Evolutionary conservation across 495 filamentous ascomycete genomes (phyloP), one percentile per base, ranked within the genome.

Genomic region (Aspergillus homomorphus): DNA sequence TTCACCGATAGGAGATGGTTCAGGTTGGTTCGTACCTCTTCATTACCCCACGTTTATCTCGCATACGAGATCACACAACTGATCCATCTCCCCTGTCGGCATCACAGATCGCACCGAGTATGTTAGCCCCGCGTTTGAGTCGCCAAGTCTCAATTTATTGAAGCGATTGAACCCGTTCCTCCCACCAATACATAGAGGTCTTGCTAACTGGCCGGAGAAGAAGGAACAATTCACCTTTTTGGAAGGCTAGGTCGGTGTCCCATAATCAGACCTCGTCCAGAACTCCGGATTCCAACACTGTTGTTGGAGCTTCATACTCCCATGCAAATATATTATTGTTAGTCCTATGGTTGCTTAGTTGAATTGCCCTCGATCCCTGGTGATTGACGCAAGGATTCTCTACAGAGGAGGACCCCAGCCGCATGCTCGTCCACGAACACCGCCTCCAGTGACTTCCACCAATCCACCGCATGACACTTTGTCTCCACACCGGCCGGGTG

Each of bases 251-350:
- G 65, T 69, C 67, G 46, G 68, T 67, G 46, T 67, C 77, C 33
- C 59, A 71, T 20, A 78, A 69, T 52, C 73, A 74, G 63, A 65
- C 66, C 57, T 62, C 67, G 15, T 64, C 77, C 6, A 87, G 80
- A 67, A 72, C 77, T 43, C 77, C 84, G 69, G 89, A 92, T 54
- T 75, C 83, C 23, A 87, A 81, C 57, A 83, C 91, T 38, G 89
- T 98, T n/a, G 87, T 97, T 45, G 94, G 94, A 54, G 94, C 94
- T 53, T 87, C 92, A 46, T 98, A 98, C 71, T 98, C 94, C 41
- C 95, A 98, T 74, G 89, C 92, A 30, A 92, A 96, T 74, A 90
- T 96, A 64, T 78, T 96, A 58, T 94, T 93, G 73, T 88, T 89
- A 60, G 92, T 92, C 12, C 15, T 12, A 14, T 12, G 5, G 12